These are phyloP conservation scores for Gnomoniopsis smithogilvyi DNA, from an alignment of 2,329 filamentous ascomycete species.

Conservation along the genomic window DNA sequence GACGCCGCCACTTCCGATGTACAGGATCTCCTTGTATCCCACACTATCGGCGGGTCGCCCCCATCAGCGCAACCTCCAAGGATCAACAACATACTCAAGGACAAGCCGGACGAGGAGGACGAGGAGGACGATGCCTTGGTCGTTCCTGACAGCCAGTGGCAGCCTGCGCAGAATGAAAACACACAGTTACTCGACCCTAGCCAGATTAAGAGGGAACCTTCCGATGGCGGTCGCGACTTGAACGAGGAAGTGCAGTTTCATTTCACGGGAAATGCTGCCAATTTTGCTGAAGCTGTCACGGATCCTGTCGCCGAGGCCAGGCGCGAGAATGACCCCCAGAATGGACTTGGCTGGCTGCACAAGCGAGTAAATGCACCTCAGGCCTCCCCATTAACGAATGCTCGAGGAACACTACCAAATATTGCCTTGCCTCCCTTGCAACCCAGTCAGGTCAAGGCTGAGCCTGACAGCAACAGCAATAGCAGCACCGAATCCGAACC, in stretches of 20 bases:
- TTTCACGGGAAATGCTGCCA: not conserved
- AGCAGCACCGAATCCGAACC: not conserved
- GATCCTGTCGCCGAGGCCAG: not conserved
- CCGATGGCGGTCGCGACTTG: not conserved
- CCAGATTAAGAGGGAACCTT: not conserved
- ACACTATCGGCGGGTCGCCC: constrained; percentile 3
- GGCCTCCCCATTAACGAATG: not conserved
- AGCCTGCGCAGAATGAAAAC: not conserved
- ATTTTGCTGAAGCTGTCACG: not conserved
- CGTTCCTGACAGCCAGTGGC: not conserved
- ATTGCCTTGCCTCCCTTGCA: not conserved
- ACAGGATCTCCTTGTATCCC: not conserved
- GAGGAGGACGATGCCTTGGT: not conserved
- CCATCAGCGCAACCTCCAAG: constrained; percentile 7
- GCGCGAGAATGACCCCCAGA: not conserved
- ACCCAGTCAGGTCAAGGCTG: not conserved
- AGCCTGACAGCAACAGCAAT: not conserved
- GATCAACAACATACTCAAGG: not conserved
- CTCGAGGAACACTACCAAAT: not conserved
- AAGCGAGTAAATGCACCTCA: constrained; percentile 1
- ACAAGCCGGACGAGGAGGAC: not conserved
- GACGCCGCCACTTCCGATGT: not conserved
- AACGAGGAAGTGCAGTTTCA: not conserved
- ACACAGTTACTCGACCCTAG: not conserved
- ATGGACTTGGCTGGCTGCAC: constrained; percentile 11